phyloP scores from a whole-genome alignment of 2,329 filamentous ascomycete species.

The Aspergillus melleus region DNA sequence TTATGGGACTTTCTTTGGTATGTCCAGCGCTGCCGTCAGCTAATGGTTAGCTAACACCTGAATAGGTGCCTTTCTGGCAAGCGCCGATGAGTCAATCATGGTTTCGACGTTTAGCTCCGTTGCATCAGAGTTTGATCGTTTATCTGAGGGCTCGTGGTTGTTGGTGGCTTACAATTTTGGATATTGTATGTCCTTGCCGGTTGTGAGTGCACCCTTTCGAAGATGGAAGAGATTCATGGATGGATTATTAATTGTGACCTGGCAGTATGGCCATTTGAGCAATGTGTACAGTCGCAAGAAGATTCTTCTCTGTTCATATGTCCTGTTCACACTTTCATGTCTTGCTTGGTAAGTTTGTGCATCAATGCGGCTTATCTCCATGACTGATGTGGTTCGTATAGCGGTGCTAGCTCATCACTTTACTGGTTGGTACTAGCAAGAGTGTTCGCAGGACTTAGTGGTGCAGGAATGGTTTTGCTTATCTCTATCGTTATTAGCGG shows the following conservation, averaged over 20 bases:
- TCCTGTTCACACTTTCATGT: constrained; percentile 17
- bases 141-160: constrained; percentile 46
- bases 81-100: constrained; percentile 62
- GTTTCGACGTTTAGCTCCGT: constrained; percentile 62
- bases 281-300: constrained; percentile 48
- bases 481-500: constrained; percentile 44
- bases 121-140: constrained; percentile 46
- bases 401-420: constrained; percentile 12
- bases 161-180: constrained; percentile 47
- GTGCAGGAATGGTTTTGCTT: constrained; percentile 39
- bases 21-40: background rate
- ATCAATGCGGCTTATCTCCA: background rate
- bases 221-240: background rate
- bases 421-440: constrained; percentile 35
- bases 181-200: constrained; percentile 41
- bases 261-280: constrained; percentile 45
- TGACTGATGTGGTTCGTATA: background rate
- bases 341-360: constrained; percentile 21
- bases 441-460: constrained; percentile 37
- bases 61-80: constrained; percentile 60
- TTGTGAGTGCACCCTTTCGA: constrained; percentile 20
- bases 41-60: background rate
- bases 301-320: constrained; percentile 41
- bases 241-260: background rate
- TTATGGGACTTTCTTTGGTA: background rate